These are phyloP conservation scores for Hexamita inflata DNA, from an alignment of 208 protist genomes.

Conservation along the genomic window DNA sequence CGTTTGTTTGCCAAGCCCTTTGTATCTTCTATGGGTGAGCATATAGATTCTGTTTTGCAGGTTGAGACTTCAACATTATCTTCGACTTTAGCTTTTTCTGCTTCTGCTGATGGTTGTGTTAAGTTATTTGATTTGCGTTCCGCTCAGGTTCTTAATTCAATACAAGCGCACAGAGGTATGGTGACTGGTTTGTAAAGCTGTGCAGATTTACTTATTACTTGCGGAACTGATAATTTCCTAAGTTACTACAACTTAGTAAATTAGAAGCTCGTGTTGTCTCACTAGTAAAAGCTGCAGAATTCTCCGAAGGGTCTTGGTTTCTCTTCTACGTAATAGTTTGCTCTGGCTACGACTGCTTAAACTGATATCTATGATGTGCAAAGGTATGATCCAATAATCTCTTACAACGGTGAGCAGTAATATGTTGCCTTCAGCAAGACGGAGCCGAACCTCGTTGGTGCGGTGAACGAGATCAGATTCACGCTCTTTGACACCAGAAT, in stretches of 20 bases:
- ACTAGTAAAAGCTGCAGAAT: neutral
- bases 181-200: neutral
- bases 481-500: neutral
- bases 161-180: neutral
- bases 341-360: neutral
- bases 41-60: neutral
- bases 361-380: neutral
- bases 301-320: neutral
- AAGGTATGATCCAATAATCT: neutral
- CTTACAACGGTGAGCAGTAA: neutral
- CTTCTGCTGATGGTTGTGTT: constrained; percentile 1
- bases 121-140: constrained; percentile 11
- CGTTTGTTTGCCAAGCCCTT: constrained; percentile 17
- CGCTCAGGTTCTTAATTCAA: neutral
- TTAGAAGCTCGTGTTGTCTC: neutral
- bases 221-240: neutral
- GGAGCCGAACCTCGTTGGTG: neutral
- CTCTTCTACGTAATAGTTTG: neutral
- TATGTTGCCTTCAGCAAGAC: neutral
- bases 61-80: neutral
- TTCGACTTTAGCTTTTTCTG: neutral
- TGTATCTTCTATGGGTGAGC: neutral
- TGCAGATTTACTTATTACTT: neutral
- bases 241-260: neutral
- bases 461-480: neutral